Conservation (phyloP, 2,329 filamentous ascomycete genomes). For the Hortaea werneckii region DNA sequence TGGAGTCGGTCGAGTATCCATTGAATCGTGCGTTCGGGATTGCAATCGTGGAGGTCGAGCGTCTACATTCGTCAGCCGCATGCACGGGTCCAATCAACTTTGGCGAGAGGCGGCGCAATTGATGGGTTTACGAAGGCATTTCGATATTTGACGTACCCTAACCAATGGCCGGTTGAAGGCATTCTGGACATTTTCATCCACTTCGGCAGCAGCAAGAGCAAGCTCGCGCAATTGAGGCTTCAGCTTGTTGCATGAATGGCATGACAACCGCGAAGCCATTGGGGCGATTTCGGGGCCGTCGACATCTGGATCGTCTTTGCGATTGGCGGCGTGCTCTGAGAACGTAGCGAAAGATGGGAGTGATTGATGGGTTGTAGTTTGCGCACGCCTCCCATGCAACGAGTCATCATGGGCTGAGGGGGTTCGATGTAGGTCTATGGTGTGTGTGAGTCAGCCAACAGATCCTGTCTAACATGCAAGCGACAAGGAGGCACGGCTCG, state of each 20-base stretch:
- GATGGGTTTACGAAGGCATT: too few relatives aligned
- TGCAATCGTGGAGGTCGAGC: slow-evolving; percentile 8
- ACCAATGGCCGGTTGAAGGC: slow-evolving; percentile 6
- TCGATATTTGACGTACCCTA: slow-evolving; percentile 4
- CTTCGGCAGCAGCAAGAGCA: slow-evolving; percentile 13
- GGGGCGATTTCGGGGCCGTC: slow-evolving; percentile 12
- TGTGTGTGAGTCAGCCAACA: not conserved
- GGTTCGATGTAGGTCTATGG: slow-evolving; percentile 6
- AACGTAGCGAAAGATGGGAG: slow-evolving; percentile 20
- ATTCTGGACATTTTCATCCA: slow-evolving; percentile 14
- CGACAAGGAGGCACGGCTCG: not conserved
- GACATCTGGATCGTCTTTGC: slow-evolving; percentile 8
- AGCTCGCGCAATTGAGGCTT: slow-evolving; percentile 15
- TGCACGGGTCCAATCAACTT: too few relatives aligned
- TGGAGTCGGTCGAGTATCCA: slow-evolving; percentile 17
- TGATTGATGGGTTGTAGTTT: slow-evolving; percentile 5
- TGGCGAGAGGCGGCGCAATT: too few relatives aligned
- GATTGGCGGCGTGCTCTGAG: slow-evolving; percentile 10
- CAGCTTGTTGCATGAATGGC: slow-evolving; percentile 14
- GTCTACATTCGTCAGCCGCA: slow-evolving; percentile 2
- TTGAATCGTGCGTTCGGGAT: slow-evolving; percentile 11
- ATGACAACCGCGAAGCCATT: slow-evolving; percentile 12
- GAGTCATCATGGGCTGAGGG: not conserved
- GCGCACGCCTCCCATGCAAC: not conserved
- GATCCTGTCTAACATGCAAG: not conserved